Percentiles rank a stretch among this genome's conserved stretches.
Conservation (phyloP, 306 rosid species). For the Gleditsia sinensis region DNA sequence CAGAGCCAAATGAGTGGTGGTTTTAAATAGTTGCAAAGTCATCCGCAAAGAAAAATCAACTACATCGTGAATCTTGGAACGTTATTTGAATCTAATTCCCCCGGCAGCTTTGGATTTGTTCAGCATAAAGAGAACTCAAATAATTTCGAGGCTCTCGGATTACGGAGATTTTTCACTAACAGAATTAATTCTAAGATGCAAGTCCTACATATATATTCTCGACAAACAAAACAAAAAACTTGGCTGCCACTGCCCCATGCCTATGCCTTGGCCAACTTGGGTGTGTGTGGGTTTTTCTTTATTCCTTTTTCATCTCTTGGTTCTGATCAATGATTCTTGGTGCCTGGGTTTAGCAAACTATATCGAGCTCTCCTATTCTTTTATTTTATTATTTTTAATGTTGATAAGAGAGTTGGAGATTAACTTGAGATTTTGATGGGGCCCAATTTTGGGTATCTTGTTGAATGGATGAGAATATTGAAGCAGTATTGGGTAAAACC, state of each 20-base stretch:
- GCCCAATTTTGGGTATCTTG: neutral
- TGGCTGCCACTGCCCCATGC: neutral
- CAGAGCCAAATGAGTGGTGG: neutral
- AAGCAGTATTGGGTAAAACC: constrained; percentile 17
- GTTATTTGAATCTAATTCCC: constrained; percentile 34
- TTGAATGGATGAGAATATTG: neutral
- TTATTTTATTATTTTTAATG: too few species aligned
- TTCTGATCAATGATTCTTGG: neutral
- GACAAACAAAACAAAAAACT: neutral
- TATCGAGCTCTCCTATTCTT: too few species aligned
- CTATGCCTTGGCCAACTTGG: too few species aligned
- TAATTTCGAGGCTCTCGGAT: neutral
- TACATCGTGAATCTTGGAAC: neutral
- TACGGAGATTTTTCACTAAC: neutral
- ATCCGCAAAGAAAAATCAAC: neutral
- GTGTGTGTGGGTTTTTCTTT: neutral
- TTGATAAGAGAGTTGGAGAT: neutral
- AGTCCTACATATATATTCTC: neutral
- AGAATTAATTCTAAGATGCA: neutral
- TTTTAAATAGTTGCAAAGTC: constrained; percentile 1
- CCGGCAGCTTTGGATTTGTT: constrained; percentile 24
- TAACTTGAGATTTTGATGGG: constrained; percentile 3
- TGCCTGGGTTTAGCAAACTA: neutral
- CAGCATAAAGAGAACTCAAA: constrained; percentile 31
- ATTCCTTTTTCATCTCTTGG: neutral